Percentiles rank a stretch among this genome's conserved stretches.
phyloP scores from a whole-genome alignment of 225 moss, liverwort and hornwort species.

The Thuidium tamariscinum region DNA sequence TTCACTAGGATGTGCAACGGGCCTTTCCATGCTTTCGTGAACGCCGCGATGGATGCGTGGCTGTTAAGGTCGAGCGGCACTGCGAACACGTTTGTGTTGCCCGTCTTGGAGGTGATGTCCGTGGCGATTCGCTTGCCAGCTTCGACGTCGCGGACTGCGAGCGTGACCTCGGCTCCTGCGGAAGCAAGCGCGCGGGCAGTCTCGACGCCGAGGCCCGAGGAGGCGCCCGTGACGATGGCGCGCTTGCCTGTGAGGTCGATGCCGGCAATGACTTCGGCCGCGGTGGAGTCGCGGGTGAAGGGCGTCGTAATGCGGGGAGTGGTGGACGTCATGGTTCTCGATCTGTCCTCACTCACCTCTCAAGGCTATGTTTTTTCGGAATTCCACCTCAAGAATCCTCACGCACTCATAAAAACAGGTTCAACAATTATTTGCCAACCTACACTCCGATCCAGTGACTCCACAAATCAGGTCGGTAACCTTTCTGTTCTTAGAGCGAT shows the following conservation, averaged over 20 bases:
- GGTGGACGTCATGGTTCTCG: background rate
- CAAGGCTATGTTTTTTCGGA: background rate
- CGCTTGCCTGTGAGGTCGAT: too few relatives aligned
- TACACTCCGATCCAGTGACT: too few relatives aligned
- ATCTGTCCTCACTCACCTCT: background rate
- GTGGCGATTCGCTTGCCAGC: background rate
- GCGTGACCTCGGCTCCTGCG: too few relatives aligned
- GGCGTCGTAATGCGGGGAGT: background rate
- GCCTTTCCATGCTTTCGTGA: background rate
- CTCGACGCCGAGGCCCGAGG: too few relatives aligned
- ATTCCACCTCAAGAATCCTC: background rate
- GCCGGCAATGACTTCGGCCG: too few relatives aligned
- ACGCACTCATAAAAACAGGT: too few relatives aligned
- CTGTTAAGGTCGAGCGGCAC: background rate
- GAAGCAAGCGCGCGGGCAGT: too few relatives aligned
- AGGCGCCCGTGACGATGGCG: too few relatives aligned
- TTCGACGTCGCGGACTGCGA: background rate
- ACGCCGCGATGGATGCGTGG: background rate
- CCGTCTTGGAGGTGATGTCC: background rate
- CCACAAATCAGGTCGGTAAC: background rate
- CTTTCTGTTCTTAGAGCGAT: background rate
- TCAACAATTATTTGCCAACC: background rate
- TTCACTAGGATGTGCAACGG: too few relatives aligned
- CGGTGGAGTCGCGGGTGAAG: too few relatives aligned
- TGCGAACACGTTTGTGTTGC: background rate